Conservation (phyloP, 2,329 filamentous ascomycete genomes). For the Cryphonectria nitschkei region DNA sequence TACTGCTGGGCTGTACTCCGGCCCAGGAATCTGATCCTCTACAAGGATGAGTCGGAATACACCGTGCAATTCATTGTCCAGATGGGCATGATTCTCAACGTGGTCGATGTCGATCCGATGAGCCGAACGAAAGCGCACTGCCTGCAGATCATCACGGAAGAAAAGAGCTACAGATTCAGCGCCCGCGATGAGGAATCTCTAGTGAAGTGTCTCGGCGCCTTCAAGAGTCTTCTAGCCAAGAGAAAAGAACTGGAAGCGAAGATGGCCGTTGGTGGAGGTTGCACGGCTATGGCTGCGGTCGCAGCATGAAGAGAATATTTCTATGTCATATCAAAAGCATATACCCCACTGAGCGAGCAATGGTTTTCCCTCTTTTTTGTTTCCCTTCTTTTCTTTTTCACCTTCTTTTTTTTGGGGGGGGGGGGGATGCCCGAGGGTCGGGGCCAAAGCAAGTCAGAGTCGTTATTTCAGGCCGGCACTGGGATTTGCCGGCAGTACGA, state of each 20-base stretch:
- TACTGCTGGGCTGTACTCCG: slow-evolving; percentile 91
- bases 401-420: slow-evolving; percentile 7
- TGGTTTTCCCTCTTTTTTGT: neutral
- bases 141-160: slow-evolving; percentile 91
- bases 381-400: slow-evolving; percentile 11
- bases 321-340: neutral
- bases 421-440: neutral
- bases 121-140: slow-evolving; percentile 85
- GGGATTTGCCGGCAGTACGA: slow-evolving; percentile 23
- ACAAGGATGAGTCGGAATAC: slow-evolving; percentile 93
- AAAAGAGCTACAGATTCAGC: slow-evolving; percentile 80
- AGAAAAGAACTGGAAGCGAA: slow-evolving; percentile 65
- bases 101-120: slow-evolving; percentile 88
- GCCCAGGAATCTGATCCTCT: slow-evolving; percentile 81
- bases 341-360: slow-evolving; percentile 15
- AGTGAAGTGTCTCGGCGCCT: slow-evolving; percentile 82
- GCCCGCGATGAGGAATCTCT: slow-evolving; percentile 80
- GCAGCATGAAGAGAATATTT: slow-evolving; percentile 18
- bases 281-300: slow-evolving; percentile 20
- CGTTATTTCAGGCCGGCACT: slow-evolving; percentile 20
- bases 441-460: neutral
- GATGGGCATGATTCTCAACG: slow-evolving; percentile 79
- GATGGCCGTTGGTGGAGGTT: slow-evolving; percentile 39
- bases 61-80: slow-evolving; percentile 81
- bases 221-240: slow-evolving; percentile 83